Base-by-base conservation (phyloP, 2,329 filamentous ascomycete genomes). In the Sordariomycetes sp. region DNA sequence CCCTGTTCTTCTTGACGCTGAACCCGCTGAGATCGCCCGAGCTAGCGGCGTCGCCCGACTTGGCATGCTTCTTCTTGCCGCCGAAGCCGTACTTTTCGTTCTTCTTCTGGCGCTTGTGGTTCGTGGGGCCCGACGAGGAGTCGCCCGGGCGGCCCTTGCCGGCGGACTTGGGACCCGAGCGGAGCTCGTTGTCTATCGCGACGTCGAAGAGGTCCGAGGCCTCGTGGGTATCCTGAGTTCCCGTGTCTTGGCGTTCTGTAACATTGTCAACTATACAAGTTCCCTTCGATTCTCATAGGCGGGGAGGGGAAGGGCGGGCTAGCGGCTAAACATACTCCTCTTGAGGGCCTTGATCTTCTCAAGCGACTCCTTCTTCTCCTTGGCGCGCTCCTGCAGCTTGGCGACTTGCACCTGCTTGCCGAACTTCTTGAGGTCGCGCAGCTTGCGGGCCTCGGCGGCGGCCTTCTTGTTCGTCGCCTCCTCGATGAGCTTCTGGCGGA, bases 331-430 rank as follows among this genome's bases (percentile, higher is more conserved):
- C 89, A 64, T 80, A 97, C 92, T 99, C 77, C 91, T 84, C 84
- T 99, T 99, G 65, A 99, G 75, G 32, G 82, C 80, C 74, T 91
- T 90, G 67, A 99, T 96, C 80, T 96, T 96, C 64, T 97, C 94
- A 62, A 99, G 76, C 3, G 90, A 95, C 61, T 95, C 89, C 65
- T 84, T 85, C 85, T 96, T 96, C 67, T 85, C 86, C 79, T 95
- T 95, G 55, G 89, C 84, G 54, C 94, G 80, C 80, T 99, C 92
- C 74, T 97, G 92, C 70, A 95, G 74, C 77, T 96, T 96, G 59
- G 91, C 91, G 60, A 96, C 83, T 76, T 99, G 94, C 56, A 97
- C 94, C 71, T 95, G 89, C 77, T 99, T 99, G 69, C 94, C 94
- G 69, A 97, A 99, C 76, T 97, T 99, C 84, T 96, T 97, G 66